Conservation (phyloP, 805 yeast genomes). For the Zygotorulaspora florentina region DNA sequence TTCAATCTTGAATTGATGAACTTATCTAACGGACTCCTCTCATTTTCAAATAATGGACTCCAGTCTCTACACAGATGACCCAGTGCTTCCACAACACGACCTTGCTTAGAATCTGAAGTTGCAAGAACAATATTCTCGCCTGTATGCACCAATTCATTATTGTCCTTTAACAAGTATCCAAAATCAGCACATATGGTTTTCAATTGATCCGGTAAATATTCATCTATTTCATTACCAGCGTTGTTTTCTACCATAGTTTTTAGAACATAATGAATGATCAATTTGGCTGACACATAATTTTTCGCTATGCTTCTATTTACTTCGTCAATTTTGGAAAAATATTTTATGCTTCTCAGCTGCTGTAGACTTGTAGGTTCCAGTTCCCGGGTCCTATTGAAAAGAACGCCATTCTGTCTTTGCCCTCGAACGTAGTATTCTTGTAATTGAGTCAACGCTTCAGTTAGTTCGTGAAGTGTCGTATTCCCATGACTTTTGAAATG, state of each 20-base stretch:
- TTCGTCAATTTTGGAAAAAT: conserved; percentile 46
- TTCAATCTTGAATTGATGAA: conserved; percentile 48
- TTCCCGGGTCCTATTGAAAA: conserved; percentile 20
- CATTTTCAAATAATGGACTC: conserved; percentile 47
- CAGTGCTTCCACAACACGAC: conserved; percentile 60
- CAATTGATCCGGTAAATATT: conserved; percentile 44
- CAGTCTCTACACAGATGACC: conserved; percentile 82
- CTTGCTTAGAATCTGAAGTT: conserved; percentile 26
- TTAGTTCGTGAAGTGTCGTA: conserved; percentile 12
- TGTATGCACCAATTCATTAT: conserved; percentile 3
- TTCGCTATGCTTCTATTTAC: conserved; percentile 45
- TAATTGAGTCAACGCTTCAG: conserved; percentile 14
- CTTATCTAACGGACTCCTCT: conserved; percentile 48
- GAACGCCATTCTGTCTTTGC: conserved; percentile 17
- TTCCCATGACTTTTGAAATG: conserved; percentile 3
- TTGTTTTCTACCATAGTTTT: conserved; percentile 25
- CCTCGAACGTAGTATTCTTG: conserved; percentile 20
- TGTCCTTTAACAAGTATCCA: conserved; percentile 20
- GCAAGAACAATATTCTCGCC: conserved; percentile 3
- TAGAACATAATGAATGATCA: conserved; percentile 41
- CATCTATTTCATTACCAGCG: conserved; percentile 7
- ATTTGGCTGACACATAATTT: conserved; percentile 47
- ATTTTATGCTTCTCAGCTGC: conserved; percentile 43
- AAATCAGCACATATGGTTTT: conserved; percentile 35
- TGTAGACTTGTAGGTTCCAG: conserved; percentile 7